A percentile compares a stretch with the other conserved stretches of the same genome.
Evolutionary conservation across 169 alveolate genomes (phyloP).

Genomic region (Eimeria sp.): DNA sequence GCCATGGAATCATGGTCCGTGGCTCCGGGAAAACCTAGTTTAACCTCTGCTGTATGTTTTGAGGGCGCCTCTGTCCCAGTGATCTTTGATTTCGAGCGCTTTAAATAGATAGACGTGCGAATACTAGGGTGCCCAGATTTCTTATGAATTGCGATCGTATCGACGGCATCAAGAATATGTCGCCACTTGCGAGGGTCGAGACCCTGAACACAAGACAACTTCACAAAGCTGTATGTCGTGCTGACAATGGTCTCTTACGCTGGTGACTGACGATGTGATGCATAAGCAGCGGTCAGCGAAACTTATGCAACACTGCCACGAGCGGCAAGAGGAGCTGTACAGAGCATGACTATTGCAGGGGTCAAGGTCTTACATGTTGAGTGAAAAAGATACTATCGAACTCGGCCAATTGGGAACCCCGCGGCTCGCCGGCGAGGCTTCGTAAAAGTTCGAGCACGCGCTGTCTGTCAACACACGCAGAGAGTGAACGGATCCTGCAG

Average conservation of each 20-base stretch:
- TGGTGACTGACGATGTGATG: background rate
- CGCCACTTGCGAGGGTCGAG: constrained; percentile 23
- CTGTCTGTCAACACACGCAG: constrained; percentile 10
- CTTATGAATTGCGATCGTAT: constrained; percentile 29
- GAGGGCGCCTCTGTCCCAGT: background rate
- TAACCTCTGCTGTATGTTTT: background rate
- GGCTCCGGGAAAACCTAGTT: background rate
- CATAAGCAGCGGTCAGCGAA: background rate
- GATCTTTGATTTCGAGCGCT: constrained; percentile 12
- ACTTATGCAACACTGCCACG: background rate
- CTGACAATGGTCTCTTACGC: background rate
- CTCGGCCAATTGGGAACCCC: constrained; percentile 40
- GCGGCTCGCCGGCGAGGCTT: constrained; percentile 53
- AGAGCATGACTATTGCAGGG: background rate
- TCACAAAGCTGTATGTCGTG: constrained; percentile 5
- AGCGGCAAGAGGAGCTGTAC: background rate
- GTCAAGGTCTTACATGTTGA: constrained; percentile 28
- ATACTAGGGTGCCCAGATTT: constrained; percentile 50
- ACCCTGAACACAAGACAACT: constrained; percentile 35
- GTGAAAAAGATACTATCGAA: constrained; percentile 56
- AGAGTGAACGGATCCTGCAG: background rate
- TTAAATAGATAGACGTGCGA: constrained; percentile 29
- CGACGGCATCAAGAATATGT: constrained; percentile 54
- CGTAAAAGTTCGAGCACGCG: constrained; percentile 47
- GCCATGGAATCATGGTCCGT: background rate